phyloP scores from a whole-genome alignment of 768 basidiomycete species.

The Auriscalpium orientale region DNA sequence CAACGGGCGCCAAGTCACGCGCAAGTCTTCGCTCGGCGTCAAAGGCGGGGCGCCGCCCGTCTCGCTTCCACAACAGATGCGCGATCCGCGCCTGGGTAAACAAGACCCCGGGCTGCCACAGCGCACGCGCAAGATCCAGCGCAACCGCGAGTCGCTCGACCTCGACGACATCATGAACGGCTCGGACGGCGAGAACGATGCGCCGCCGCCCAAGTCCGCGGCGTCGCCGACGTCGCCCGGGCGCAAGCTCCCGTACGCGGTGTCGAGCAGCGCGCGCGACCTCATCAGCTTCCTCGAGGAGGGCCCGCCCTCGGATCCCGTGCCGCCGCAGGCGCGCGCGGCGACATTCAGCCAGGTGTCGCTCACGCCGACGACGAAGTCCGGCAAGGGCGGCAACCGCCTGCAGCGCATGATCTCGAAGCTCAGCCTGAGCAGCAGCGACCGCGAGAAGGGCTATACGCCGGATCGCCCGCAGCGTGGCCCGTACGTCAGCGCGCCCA shows the following conservation, averaged over 20 bases:
- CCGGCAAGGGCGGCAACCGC: conserved; percentile 40
- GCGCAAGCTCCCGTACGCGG: conserved; percentile 11
- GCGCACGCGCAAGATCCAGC: conserved; percentile 44
- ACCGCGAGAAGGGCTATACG: conserved; percentile 27
- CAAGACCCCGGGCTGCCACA: conserved; percentile 29
- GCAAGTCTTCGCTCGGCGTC: conserved; percentile 2
- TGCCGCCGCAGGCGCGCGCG: conserved; percentile 2
- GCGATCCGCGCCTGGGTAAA: conserved; percentile 1
- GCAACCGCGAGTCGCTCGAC: conserved; percentile 62
- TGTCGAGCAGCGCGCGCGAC: conserved; percentile 41
- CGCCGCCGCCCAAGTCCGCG: conserved; percentile 2
- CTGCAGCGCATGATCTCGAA: conserved; percentile 81
- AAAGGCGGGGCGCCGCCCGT: conserved; percentile 3
- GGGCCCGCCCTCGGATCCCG: conserved; percentile 41
- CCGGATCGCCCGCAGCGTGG: conserved; percentile 25
- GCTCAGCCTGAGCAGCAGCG: conserved; percentile 34
- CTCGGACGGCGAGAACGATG: conserved; percentile 51
- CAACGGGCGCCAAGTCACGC: conserved; percentile 1
- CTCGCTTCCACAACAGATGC: conserved; percentile 1
- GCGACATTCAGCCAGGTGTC: conserved; percentile 9
- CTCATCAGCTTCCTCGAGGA: conserved; percentile 52
- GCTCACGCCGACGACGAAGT: conserved; percentile 15
- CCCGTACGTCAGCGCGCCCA: conserved; percentile 20
- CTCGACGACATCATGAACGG: conserved; percentile 69
- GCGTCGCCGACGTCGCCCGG: conserved; percentile 3